phyloP scores from a whole-genome alignment of 2,329 filamentous ascomycete species.

The Penicillium fuscoglaucum region DNA sequence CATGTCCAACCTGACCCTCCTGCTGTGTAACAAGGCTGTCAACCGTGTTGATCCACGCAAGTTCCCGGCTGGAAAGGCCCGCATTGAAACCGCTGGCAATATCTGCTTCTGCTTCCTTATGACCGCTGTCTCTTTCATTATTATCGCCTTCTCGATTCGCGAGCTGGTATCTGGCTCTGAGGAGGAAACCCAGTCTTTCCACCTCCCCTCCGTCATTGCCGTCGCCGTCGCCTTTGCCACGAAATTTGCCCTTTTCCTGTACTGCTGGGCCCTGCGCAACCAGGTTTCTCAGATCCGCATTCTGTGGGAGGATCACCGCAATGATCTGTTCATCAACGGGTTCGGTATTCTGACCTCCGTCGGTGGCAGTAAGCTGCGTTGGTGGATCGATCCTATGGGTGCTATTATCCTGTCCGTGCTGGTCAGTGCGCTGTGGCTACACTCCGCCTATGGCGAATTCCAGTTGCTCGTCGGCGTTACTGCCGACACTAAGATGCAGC shows the following conservation, averaged over 20 bases:
- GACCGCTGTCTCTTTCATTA: conserved; percentile 85
- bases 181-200: conserved; percentile 63
- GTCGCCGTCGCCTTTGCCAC: conserved; percentile 81
- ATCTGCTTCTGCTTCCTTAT: conserved; percentile 97
- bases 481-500: conserved; percentile 80
- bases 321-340: conserved; percentile 95
- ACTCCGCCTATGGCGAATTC: conserved; percentile 86
- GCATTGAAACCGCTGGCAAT: conserved; percentile 93
- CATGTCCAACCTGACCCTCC: conserved; percentile 81
- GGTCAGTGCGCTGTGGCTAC: conserved; percentile 77
- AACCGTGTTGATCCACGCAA: conserved; percentile 79
- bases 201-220: conserved; percentile 80
- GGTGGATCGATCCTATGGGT: conserved; percentile 95
- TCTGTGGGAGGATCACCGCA: conserved; percentile 94
- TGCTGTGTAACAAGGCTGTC: conserved; percentile 84
- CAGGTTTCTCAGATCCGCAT: conserved; percentile 90
- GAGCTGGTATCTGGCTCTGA: conserved; percentile 59
- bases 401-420: conserved; percentile 79
- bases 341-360: conserved; percentile 89
- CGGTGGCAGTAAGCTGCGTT: conserved; percentile 81
- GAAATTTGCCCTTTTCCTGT: conserved; percentile 80
- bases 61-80: conserved; percentile 89
- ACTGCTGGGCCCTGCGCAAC: conserved; percentile 88
- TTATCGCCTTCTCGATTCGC: conserved; percentile 82
- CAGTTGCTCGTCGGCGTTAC: conserved; percentile 86